Percentiles rank a stretch among this genome's conserved stretches.
Conservation (phyloP, 345 rosid species). For the Abelmoschus esculentus region DNA sequence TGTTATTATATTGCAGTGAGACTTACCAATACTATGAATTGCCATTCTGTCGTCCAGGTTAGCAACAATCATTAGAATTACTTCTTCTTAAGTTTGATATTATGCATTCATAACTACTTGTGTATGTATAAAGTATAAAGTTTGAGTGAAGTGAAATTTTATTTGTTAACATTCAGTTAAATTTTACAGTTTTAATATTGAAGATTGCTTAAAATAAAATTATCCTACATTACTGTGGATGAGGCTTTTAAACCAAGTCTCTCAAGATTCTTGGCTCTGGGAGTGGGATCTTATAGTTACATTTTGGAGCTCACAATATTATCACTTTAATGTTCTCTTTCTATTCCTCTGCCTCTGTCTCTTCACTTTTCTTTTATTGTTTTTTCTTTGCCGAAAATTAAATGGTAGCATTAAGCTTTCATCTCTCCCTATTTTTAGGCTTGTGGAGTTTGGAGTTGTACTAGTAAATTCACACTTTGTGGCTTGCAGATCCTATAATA, state of each 20-base stretch:
- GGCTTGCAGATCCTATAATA: slow-evolving; percentile 44
- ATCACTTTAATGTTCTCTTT: not conserved
- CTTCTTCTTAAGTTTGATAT: not conserved
- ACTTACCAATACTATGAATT: slow-evolving; percentile 67
- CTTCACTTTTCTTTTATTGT: not conserved
- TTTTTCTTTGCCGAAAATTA: not conserved
- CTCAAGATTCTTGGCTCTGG: not conserved
- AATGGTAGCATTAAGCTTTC: not conserved
- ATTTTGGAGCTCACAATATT: not conserved
- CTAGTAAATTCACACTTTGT: slow-evolving; percentile 5
- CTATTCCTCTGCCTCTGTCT: not conserved
- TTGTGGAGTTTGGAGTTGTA: slow-evolving; percentile 5
- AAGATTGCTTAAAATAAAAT: not conserved
- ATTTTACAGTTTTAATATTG: not conserved
- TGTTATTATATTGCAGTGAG: slow-evolving; percentile 50
- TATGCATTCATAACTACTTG: not conserved
- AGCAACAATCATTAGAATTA: slow-evolving; percentile 17
- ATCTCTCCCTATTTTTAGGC: not conserved
- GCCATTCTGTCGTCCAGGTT: slow-evolving; percentile 84
- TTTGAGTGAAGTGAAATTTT: not conserved
- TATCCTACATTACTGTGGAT: not conserved
- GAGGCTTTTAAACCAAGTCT: not conserved
- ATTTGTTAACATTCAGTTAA: not conserved
- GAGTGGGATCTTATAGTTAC: not conserved
- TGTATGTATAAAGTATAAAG: not conserved